Evolutionary conservation across 2,329 filamentous ascomycete genomes (phyloP).

Genomic region (Neoascochyta sp.): DNA sequence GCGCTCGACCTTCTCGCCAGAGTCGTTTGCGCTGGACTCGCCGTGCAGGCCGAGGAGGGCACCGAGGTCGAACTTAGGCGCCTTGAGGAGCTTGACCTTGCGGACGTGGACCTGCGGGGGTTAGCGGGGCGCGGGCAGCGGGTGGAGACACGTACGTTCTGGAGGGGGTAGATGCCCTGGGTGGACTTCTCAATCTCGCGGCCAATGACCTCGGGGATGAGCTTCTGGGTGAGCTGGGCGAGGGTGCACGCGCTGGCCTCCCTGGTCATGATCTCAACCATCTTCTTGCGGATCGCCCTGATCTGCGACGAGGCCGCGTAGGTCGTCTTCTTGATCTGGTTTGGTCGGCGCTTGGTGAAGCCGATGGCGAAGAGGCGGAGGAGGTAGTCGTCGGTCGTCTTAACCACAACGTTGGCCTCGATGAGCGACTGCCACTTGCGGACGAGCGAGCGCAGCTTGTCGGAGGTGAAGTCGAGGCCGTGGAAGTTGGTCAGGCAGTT

Average conservation of each 20-base stretch:
- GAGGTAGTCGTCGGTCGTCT: conserved; percentile 99
- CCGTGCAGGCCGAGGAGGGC: conserved; percentile 94
- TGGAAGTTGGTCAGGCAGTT: conserved; percentile 99
- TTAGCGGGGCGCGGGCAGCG: not conserved
- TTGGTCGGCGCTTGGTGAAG: conserved; percentile 98
- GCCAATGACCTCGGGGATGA: conserved; percentile 98
- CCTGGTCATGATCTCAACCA: conserved; percentile 97
- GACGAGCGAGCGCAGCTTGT: conserved; percentile 98
- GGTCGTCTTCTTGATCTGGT: conserved; percentile 99
- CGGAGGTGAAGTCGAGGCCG: conserved; percentile 99
- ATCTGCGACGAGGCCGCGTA: conserved; percentile 97
- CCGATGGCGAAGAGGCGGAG: conserved; percentile 98
- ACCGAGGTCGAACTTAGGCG: conserved; percentile 98
- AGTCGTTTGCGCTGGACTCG: conserved; percentile 92
- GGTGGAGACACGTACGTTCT: conserved; percentile 68
- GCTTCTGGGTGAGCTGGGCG: conserved; percentile 94
- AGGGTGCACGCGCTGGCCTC: conserved; percentile 94
- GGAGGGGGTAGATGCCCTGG: conserved; percentile 98
- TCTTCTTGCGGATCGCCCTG: conserved; percentile 97
- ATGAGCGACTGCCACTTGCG: conserved; percentile 99
- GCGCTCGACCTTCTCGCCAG: conserved; percentile 92
- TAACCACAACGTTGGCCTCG: conserved; percentile 99
- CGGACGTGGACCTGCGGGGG: conserved; percentile 85
- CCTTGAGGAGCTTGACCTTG: conserved; percentile 99
- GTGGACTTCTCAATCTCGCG: conserved; percentile 99